These are phyloP conservation scores for Mortierella sp. DNA, from an alignment of 371 early-diverging fungal species.

Conservation along the genomic window DNA sequence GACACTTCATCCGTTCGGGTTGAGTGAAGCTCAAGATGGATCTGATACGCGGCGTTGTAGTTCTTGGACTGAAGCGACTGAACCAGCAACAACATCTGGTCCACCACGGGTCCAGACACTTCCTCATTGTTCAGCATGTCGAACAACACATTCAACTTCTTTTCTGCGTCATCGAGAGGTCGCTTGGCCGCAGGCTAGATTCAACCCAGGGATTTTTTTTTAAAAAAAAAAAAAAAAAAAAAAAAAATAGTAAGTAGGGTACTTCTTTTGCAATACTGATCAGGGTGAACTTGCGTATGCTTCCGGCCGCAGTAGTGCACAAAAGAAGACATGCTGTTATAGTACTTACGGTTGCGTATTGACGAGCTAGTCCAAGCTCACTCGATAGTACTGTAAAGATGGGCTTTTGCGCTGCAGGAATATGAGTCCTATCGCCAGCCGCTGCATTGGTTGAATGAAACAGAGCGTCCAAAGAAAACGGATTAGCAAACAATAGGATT, in stretches of 20 bases:
- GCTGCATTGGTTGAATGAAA: conserved; percentile 49
- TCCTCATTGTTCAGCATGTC: conserved; percentile 82
- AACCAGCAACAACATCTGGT: conserved; percentile 63
- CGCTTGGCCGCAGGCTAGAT: conserved; percentile 72
- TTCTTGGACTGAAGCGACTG: conserved; percentile 63
- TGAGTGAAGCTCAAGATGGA: conserved; percentile 63
- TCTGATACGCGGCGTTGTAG: conserved; percentile 59
- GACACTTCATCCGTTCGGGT: conserved; percentile 64
- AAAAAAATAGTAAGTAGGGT: neutral
- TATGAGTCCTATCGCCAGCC: conserved; percentile 81
- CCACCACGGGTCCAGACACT: conserved; percentile 63
- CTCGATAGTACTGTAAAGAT: conserved; percentile 60
- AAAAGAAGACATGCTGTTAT: no score
- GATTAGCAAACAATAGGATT: neutral
- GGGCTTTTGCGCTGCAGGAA: conserved; percentile 75
- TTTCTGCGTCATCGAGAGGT: conserved; percentile 80
- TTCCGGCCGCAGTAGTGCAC: no score
- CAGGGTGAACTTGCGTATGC: no score
- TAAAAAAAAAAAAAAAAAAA: neutral
- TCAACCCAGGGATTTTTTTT: neutral
- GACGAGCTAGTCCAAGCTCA: conserved; percentile 61
- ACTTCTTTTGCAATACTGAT: neutral
- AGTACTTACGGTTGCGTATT: conserved; percentile 61
- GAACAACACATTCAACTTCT: conserved; percentile 73
- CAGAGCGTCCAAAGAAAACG: neutral